Base-by-base conservation (phyloP, 129 eudicot species). In the Flaveria ramosissima region DNA sequence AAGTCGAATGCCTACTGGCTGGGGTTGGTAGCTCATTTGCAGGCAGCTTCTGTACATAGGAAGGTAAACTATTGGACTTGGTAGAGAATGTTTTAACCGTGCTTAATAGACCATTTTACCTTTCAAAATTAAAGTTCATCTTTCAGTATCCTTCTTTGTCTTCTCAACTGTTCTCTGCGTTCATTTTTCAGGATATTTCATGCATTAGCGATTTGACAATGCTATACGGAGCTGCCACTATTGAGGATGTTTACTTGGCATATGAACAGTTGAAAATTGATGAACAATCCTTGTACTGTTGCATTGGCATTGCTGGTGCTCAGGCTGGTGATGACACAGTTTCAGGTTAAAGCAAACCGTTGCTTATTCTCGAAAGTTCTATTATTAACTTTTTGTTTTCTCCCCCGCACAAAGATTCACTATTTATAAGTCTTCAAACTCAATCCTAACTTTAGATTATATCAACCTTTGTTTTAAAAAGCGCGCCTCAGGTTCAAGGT, bases 1-100 rank as follows among this genome's bases (percentile, higher is more conserved):
- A 94, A 94, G 89, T 86, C 98, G 76, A 94, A 94, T 76, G 96
- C 98, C 4, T 94, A 94, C 77, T 94, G 98, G 98, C 92, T 94
- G 68, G 97, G 98, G 52, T 81, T 94, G 85, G 74, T 91, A 77
- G 90, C 98, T 66, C 98, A 94, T 84, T 87, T 94, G 72, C 98
- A 94, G 78, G 98, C 98, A 6, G 45, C 91, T 80, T 94, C 98
- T 85, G 96, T 94, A 63, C 96, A 91, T 26, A 89, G 93, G 76
- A 94, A 94, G 98, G 98, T 93, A 64, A 12, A 71, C 71, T 65
- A 21, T 43, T 42, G 26, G 36, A 45, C 61, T 9, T 41, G 72
- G 48, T 70, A 70, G 50, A 57, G 10, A 42, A 9, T 71, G 36
- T 16, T 71, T 30, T 41, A 21, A 64, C 77, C 30, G 72, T 39